phyloP scores from a whole-genome alignment of 352 stramenopile species.

The Phytophthora brassicae region DNA sequence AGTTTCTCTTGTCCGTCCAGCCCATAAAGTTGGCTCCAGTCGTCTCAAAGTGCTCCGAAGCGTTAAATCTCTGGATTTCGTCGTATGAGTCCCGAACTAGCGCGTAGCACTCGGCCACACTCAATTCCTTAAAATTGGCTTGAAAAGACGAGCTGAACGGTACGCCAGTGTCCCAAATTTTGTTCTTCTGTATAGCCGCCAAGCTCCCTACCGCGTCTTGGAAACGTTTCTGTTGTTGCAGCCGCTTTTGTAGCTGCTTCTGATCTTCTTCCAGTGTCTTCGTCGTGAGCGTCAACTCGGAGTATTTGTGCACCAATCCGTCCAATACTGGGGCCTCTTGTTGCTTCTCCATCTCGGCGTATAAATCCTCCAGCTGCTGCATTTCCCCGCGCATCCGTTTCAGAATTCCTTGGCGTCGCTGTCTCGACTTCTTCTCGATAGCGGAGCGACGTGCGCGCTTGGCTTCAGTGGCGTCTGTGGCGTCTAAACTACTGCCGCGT shows the following conservation, averaged over 20 bases:
- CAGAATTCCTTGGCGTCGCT: slow-evolving; percentile 31
- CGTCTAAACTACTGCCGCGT: too few species aligned
- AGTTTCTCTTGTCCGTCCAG: slow-evolving; percentile 49
- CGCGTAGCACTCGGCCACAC: slow-evolving; percentile 36
- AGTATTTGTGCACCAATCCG: slow-evolving; percentile 31
- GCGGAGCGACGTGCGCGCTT: slow-evolving; percentile 55
- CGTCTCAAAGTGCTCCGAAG: slow-evolving; percentile 28
- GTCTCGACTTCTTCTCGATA: slow-evolving; percentile 64
- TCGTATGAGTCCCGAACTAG: slow-evolving; percentile 61
- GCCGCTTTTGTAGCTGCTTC: slow-evolving; percentile 25
- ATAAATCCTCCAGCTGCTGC: slow-evolving; percentile 48
- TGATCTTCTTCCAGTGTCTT: slow-evolving; percentile 48
- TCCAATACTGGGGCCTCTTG: not conserved
- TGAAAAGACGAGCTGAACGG: slow-evolving; percentile 44
- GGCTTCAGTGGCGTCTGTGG: slow-evolving; percentile 23
- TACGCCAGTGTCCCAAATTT: slow-evolving; percentile 33
- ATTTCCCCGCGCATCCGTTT: slow-evolving; percentile 56
- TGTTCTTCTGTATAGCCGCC: slow-evolving; percentile 10
- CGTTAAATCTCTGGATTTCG: slow-evolving; percentile 46
- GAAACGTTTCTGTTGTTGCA: slow-evolving; percentile 40
- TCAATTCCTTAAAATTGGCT: slow-evolving; percentile 33
- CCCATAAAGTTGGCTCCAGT: slow-evolving; percentile 54
- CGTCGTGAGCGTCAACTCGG: slow-evolving; percentile 40
- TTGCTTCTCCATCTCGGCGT: slow-evolving; percentile 29
- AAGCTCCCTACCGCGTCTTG: slow-evolving; percentile 25